Base-by-base conservation (phyloP, 139 green algal genomes). In the Ettlia oleoabundans region DNA sequence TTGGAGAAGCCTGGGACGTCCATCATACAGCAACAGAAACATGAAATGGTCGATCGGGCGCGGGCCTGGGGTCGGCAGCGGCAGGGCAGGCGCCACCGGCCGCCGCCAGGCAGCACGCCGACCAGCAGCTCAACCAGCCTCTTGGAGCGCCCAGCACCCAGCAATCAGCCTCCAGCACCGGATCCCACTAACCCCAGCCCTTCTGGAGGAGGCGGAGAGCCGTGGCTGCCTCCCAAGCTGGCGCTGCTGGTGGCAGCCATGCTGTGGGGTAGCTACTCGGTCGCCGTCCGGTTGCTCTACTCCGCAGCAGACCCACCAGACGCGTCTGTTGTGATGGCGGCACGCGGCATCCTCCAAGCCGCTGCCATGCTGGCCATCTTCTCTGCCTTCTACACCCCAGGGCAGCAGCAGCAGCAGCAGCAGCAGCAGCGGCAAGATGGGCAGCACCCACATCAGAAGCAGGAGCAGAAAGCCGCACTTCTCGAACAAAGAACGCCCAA, bases 241-340 rank as follows among this genome's bases (percentile, higher is more conserved):
- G 51, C 33, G 32, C 47, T 84, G 19, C 65, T 87, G 15, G 61
- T 3, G 0, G 47, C 73, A 0, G 63, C 72, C 4, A 21, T 75
- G 1, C 61, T 88, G 38, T 88, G 82, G 85, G 85, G 82, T 55
- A 81, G 68, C 38, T 85, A 88, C 41, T 32, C 82, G 0, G 72
- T 76, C 7, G 38, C 42, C 2, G 37, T 88, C 28, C 74, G 79
- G 30, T 26, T 84, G 24, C n/a, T 89, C 9, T 85, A 80, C 18
- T 65, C 61, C 8, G 22, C 41, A 3, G 37, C 33, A 10, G 35
- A 41, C 30, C 75, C 76, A 3, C 78, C 84, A 7, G 63, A 69
- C 18, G n/a, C 79, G 18, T 24, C 42, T 1, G 69, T 76, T 0
- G 35, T 88, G 15, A 67, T 81, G 38, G 70, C 68, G 6, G 38